phyloP scores from a whole-genome alignment of 1,139 yeast genomes.

The Candida mesenterica region DNA sequence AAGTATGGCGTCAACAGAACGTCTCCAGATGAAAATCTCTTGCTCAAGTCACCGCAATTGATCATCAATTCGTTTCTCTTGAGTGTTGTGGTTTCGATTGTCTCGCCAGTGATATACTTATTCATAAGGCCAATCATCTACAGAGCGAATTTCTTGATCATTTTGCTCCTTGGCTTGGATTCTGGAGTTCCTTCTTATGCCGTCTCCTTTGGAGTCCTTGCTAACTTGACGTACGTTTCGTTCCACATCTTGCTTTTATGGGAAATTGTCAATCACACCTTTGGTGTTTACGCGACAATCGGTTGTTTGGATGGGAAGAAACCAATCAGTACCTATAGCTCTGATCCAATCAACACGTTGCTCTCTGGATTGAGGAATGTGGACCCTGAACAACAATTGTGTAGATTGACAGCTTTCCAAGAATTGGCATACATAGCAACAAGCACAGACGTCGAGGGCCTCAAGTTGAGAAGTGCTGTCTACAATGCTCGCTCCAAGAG shows the following conservation, averaged over 20 bases:
- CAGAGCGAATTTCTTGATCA: slow-evolving; percentile 27
- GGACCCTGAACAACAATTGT: slow-evolving; percentile 49
- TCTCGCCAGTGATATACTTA: slow-evolving; percentile 49
- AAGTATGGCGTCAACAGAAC: slow-evolving; percentile 41
- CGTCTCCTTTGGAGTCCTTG: slow-evolving; percentile 35
- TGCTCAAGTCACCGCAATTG: slow-evolving; percentile 30
- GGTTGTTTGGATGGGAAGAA: slow-evolving; percentile 81
- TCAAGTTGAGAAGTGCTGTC: slow-evolving; percentile 50
- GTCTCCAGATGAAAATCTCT: slow-evolving; percentile 41
- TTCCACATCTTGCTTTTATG: slow-evolving; percentile 47
- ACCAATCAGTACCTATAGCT: slow-evolving; percentile 63
- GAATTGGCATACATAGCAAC: slow-evolving; percentile 65
- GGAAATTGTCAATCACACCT: slow-evolving; percentile 64
- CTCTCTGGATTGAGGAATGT: slow-evolving; percentile 64
- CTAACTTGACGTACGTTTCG: slow-evolving; percentile 37
- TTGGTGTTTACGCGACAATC: slow-evolving; percentile 70
- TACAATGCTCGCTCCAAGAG: slow-evolving; percentile 47
- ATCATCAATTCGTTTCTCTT: slow-evolving; percentile 37
- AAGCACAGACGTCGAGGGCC: slow-evolving; percentile 40
- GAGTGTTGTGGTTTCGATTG: slow-evolving; percentile 26
- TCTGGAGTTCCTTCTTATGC: slow-evolving; percentile 33
- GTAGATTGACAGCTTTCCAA: slow-evolving; percentile 69
- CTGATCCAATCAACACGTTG: slow-evolving; percentile 73
- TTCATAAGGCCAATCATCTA: slow-evolving; percentile 46
- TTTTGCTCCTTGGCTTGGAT: slow-evolving; percentile 35